A percentile compares a stretch with the other conserved stretches of the same genome.
phyloP scores from a whole-genome alignment of 805 yeast genomes.

The Pachysolen tannophilus region DNA sequence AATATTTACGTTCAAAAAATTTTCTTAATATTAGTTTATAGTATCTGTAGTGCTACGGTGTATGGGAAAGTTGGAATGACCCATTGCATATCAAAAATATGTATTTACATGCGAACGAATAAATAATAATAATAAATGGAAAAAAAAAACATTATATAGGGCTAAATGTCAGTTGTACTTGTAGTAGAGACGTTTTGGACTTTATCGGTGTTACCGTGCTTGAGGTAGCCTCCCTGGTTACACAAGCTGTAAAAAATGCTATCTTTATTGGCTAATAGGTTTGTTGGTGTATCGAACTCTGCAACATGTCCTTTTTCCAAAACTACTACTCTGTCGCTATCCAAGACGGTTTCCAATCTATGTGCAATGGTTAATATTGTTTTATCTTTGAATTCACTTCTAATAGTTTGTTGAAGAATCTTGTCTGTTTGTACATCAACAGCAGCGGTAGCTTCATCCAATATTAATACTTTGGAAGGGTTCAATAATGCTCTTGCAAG shows the following conservation, averaged over 20 bases:
- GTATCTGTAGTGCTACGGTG: too few species aligned
- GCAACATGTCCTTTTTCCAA: slow-evolving; percentile 68
- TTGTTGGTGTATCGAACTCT: slow-evolving; percentile 68
- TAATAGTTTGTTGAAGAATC: slow-evolving; percentile 69
- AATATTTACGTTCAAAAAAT: too few species aligned
- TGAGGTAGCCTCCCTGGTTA: slow-evolving; percentile 59
- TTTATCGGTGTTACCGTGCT: neutral
- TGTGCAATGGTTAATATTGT: slow-evolving; percentile 83
- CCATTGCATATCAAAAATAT: too few species aligned
- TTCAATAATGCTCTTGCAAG: slow-evolving; percentile 70
- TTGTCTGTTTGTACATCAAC: slow-evolving; percentile 82
- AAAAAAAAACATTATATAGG: too few species aligned
- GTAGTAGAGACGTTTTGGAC: too few species aligned
- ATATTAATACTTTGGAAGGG: slow-evolving; percentile 52
- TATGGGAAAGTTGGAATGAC: too few species aligned
- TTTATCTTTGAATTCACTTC: slow-evolving; percentile 65
- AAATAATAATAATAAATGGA: too few species aligned
- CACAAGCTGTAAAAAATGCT: slow-evolving; percentile 77
- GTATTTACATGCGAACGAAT: too few species aligned
- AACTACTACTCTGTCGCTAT: slow-evolving; percentile 70
- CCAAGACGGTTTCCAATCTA: slow-evolving; percentile 75
- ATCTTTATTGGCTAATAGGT: slow-evolving; percentile 54
- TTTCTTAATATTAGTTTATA: too few species aligned
- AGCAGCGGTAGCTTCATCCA: slow-evolving; percentile 87
- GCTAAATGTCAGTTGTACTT: too few species aligned